phyloP scores from a whole-genome alignment of 192 early-diverging fungal species.

The Podila epigama region DNA sequence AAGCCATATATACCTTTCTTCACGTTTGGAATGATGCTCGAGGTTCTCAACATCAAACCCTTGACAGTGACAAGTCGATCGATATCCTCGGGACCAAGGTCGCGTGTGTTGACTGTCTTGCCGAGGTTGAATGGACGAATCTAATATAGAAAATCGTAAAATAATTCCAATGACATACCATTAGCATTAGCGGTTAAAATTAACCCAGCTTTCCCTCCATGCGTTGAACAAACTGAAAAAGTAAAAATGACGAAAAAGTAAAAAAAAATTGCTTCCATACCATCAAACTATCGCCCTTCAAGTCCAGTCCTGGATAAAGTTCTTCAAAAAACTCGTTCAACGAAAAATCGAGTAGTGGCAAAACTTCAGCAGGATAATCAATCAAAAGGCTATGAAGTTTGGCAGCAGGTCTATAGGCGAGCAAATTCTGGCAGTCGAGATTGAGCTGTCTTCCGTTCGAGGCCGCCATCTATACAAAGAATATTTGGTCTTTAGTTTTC shows the following conservation, averaged over 20 bases:
- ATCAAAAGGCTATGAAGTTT: conserved; percentile 87
- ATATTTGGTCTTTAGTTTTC: conserved; percentile 12
- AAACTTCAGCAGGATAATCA: conserved; percentile 95
- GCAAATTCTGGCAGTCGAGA: conserved; percentile 87
- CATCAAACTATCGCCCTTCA: conserved; percentile 67
- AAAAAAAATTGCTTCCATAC: conserved; percentile 32
- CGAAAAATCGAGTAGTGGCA: conserved; percentile 92
- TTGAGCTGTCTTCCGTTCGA: conserved; percentile 78
- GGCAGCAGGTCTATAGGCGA: conserved; percentile 66
- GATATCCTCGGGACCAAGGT: conserved; percentile 95
- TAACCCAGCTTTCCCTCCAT: not conserved
- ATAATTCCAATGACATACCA: too few species aligned
- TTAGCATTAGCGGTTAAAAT: too few species aligned
- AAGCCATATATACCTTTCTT: conserved; percentile 69
- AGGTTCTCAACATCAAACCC: conserved; percentile 91
- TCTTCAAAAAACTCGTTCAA: conserved; percentile 77
- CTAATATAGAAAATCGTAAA: conserved; percentile 14
- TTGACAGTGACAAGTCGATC: conserved; percentile 96
- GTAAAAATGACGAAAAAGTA: not conserved
- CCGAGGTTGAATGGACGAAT: conserved; percentile 90
- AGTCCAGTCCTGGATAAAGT: conserved; percentile 68
- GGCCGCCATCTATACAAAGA: conserved; percentile 68
- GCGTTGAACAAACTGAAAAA: not conserved
- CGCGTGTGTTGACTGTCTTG: conserved; percentile 85
- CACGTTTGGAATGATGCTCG: conserved; percentile 94